Percentiles rank a stretch among this genome's conserved stretches.
Conservation (phyloP, 495 filamentous ascomycete genomes). For the Talaromyces trachyspermus region DNA sequence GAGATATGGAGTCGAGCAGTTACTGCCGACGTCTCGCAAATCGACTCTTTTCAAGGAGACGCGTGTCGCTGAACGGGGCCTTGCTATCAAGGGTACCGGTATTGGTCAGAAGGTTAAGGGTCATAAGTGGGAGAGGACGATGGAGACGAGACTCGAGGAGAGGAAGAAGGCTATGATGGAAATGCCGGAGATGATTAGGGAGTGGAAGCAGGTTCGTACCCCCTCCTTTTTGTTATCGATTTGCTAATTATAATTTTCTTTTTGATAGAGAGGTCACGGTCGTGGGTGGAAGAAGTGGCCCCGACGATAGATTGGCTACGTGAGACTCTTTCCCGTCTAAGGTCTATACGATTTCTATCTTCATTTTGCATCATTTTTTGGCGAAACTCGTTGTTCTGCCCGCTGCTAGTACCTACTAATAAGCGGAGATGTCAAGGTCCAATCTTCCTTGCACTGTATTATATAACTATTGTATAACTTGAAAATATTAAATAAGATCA, state of each 20-base stretch:
- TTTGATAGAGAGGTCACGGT: constrained; percentile 68
- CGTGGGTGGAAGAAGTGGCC: constrained; percentile 90
- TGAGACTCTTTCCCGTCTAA: background rate
- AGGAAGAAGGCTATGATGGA: constrained; percentile 85
- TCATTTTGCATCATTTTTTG: constrained; percentile 4
- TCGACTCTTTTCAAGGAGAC: constrained; percentile 59
- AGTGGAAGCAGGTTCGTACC: constrained; percentile 82
- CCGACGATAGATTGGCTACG: constrained; percentile 33
- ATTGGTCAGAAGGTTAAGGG: constrained; percentile 92
- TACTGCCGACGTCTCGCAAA: constrained; percentile 74
- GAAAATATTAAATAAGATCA: too few relatives aligned
- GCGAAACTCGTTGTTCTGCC: too few relatives aligned
- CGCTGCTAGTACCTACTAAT: too few relatives aligned
- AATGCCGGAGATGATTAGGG: constrained; percentile 82
- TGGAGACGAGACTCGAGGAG: constrained; percentile 77
- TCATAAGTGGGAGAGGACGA: constrained; percentile 81
- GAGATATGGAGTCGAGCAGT: constrained; percentile 71
- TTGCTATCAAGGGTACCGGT: constrained; percentile 83
- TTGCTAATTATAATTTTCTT: constrained; percentile 17
- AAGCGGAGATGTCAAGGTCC: too few relatives aligned
- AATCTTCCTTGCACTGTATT: background rate
- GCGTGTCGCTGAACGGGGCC: constrained; percentile 61
- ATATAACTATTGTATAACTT: too few relatives aligned
- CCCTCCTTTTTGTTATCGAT: background rate
- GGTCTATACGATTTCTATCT: background rate